Conservation (phyloP, 306 rosid genomes). For the Sophora flavescens region DNA sequence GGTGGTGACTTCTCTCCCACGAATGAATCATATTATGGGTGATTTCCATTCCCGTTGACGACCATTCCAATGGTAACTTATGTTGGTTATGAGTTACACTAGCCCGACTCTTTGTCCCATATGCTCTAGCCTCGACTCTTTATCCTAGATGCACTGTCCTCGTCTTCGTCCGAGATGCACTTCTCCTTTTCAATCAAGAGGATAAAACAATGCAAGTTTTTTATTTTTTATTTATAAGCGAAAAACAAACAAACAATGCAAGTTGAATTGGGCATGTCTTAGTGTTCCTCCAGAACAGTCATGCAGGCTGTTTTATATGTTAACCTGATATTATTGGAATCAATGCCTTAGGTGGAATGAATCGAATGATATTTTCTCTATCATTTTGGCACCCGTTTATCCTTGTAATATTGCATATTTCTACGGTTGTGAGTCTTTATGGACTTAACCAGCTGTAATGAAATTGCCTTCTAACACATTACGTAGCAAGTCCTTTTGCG, state of each 20-base stretch:
- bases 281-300: background rate
- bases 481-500: background rate
- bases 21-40: no score
- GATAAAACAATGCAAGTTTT: background rate
- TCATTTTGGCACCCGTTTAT: slow-evolving; percentile 10
- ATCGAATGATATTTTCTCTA: background rate
- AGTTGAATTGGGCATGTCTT: background rate
- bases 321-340: background rate
- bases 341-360: background rate
- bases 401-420: slow-evolving; percentile 20
- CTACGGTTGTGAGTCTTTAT: background rate
- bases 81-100: no score
- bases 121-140: no score
- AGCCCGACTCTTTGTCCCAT: no score
- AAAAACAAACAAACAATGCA: no score
- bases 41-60: no score
- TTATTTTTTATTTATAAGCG: no score
- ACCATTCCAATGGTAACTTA: no score
- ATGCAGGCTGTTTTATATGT: background rate
- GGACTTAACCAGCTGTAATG: slow-evolving; percentile 1
- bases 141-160: no score
- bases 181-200: background rate
- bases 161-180: no score
- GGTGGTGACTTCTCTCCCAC: no score
- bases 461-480: slow-evolving; percentile 2